Conservation (phyloP, 2,329 filamentous ascomycete species). For the Aaosphaeria pasadenensis region DNA sequence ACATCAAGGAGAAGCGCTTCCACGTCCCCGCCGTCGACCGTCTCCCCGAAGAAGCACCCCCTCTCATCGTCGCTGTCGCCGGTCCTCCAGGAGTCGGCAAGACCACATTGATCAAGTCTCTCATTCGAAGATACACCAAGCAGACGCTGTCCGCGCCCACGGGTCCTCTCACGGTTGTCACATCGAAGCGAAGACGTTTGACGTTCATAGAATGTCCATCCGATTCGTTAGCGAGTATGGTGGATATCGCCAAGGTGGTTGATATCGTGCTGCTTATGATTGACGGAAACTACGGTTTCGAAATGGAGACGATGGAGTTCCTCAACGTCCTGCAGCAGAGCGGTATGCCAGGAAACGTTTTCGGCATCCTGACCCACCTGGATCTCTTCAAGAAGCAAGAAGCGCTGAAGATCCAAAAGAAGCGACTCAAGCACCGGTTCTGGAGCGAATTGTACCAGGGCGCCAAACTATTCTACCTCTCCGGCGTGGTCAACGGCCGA, state of each 20-base stretch:
- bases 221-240: slow-evolving; percentile 90
- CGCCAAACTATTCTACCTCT: slow-evolving; percentile 94
- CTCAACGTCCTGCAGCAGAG: slow-evolving; percentile 89
- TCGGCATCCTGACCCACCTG: slow-evolving; percentile 92
- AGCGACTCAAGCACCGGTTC: slow-evolving; percentile 89
- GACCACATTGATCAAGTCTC: slow-evolving; percentile 90
- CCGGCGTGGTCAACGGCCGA: slow-evolving; percentile 91
- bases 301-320: slow-evolving; percentile 99
- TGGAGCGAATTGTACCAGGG: slow-evolving; percentile 98
- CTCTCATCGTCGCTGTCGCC: slow-evolving; percentile 88
- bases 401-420: slow-evolving; percentile 88
- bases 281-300: slow-evolving; percentile 96
- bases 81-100: slow-evolving; percentile 93
- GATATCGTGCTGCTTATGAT: slow-evolving; percentile 98
- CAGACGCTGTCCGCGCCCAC: slow-evolving; percentile 87
- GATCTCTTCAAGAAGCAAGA: slow-evolving; percentile 95
- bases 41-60: slow-evolving; percentile 90
- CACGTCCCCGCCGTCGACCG: slow-evolving; percentile 97
- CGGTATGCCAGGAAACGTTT: slow-evolving; percentile 98
- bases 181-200: slow-evolving; percentile 88
- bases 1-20: slow-evolving; percentile 91
- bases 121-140: slow-evolving; percentile 92
- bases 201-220: slow-evolving; percentile 97
- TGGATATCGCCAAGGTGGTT: slow-evolving; percentile 94
- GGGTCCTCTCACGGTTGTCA: slow-evolving; percentile 92